Conservation (phyloP, 768 basidiomycete genomes). For the Suillus americanus region DNA sequence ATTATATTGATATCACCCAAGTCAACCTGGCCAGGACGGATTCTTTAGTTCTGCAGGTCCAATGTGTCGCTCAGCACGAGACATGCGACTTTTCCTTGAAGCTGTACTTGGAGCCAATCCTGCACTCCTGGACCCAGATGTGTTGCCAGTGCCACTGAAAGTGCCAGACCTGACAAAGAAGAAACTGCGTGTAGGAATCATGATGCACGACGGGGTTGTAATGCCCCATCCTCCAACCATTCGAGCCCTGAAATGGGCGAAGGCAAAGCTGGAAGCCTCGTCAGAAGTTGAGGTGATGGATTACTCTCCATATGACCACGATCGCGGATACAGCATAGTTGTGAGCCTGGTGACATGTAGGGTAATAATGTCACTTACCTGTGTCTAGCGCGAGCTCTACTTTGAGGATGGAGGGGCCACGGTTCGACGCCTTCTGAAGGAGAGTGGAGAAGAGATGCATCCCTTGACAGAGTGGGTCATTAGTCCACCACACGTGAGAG, state of each 20-base stretch:
- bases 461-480: slow-evolving; percentile 39
- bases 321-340: slow-evolving; percentile 33
- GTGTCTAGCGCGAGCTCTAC: slow-evolving; percentile 34
- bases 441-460: slow-evolving; percentile 34
- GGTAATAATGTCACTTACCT: not conserved
- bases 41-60: slow-evolving; percentile 36
- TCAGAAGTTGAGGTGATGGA: slow-evolving; percentile 35
- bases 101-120: slow-evolving; percentile 33
- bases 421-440: slow-evolving; percentile 20
- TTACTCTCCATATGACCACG: slow-evolving; percentile 37
- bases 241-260: slow-evolving; percentile 39
- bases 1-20: slow-evolving; percentile 13
- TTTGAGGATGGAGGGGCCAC: slow-evolving; percentile 39
- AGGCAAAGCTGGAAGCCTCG: slow-evolving; percentile 34
- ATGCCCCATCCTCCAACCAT: slow-evolving; percentile 41
- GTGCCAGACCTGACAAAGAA: slow-evolving; percentile 26
- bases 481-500: slow-evolving; percentile 24
- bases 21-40: slow-evolving; percentile 33
- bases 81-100: slow-evolving; percentile 12
- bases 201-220: slow-evolving; percentile 39
- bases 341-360: slow-evolving; percentile 19
- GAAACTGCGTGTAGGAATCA: slow-evolving; percentile 30
- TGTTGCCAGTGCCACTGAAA: slow-evolving; percentile 29
- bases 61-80: slow-evolving; percentile 26
- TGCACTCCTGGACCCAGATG: slow-evolving; percentile 39